phyloP scores from a whole-genome alignment of 2,329 filamentous ascomycete species.

The Nemania sp. region DNA sequence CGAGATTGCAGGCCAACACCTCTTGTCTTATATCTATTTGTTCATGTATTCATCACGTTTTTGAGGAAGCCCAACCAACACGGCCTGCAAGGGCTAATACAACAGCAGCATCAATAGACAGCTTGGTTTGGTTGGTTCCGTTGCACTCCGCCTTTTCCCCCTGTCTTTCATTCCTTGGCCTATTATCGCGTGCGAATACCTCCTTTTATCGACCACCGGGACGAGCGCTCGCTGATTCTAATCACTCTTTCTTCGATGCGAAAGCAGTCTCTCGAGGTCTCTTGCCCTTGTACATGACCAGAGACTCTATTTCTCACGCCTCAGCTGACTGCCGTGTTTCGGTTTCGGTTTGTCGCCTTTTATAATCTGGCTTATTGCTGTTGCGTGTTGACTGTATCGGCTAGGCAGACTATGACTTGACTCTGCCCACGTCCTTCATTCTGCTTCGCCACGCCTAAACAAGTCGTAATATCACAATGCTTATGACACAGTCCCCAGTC shows the following conservation, averaged over 20 bases:
- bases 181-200: constrained; percentile 29
- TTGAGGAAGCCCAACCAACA: not conserved
- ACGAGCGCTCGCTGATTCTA: constrained; percentile 23
- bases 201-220: constrained; percentile 34
- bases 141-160: constrained; percentile 34
- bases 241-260: constrained; percentile 9
- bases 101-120: constrained; percentile 13
- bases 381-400: constrained; percentile 30
- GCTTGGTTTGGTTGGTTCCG: constrained; percentile 24
- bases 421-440: constrained; percentile 39
- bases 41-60: constrained; percentile 8
- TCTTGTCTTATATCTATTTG: constrained; percentile 7
- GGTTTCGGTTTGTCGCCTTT: constrained; percentile 33
- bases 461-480: constrained; percentile 60
- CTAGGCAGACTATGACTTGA: constrained; percentile 49
- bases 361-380: constrained; percentile 28
- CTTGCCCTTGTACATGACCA: constrained; percentile 11
- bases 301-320: constrained; percentile 8
- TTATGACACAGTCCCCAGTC: constrained; percentile 64
- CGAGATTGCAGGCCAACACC: constrained; percentile 15
- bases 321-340: constrained; percentile 23
- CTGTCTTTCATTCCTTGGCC: constrained; percentile 37
- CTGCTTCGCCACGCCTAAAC: constrained; percentile 37
- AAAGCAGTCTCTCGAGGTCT: constrained; percentile 4
- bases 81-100: constrained; percentile 16